Conservation (phyloP, 2,329 filamentous ascomycete species). For the Botryotinia calthae region DNA sequence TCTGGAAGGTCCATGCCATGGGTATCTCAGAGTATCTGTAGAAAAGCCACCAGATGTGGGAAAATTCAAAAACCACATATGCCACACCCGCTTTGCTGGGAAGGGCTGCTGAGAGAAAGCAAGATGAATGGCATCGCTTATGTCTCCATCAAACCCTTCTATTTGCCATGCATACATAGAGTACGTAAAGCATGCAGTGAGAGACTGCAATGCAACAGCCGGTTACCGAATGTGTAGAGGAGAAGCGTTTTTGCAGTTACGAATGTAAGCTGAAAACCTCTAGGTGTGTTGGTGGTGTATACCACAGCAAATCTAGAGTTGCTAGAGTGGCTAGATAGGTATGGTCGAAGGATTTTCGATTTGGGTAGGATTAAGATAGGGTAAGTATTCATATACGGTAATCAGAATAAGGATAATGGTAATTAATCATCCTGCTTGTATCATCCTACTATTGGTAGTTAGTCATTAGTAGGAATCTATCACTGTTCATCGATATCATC, state of each 20-base stretch:
- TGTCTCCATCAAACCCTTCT: neutral
- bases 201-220: neutral
- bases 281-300: neutral
- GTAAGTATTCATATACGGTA: neutral
- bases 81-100: conserved; percentile 16
- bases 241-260: conserved; percentile 7
- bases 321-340: neutral
- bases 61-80: conserved; percentile 4
- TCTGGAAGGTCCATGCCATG: conserved; percentile 8
- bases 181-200: conserved; percentile 2
- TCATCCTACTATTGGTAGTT: neutral
- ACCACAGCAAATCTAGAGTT: neutral
- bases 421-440: conserved; percentile 10
- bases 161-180: neutral
- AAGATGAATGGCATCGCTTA: conserved; percentile 7
- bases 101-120: neutral
- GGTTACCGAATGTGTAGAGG: conserved; percentile 7
- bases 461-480: neutral
- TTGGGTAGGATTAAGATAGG: neutral
- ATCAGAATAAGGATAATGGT: neutral
- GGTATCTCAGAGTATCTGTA: neutral
- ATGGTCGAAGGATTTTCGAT: neutral
- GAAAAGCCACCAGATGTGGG: neutral
- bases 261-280: neutral
- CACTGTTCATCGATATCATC: neutral